These are phyloP conservation scores for Penicillium verhagenii DNA, from an alignment of 495 filamentous ascomycete genomes.

Conservation along the genomic window DNA sequence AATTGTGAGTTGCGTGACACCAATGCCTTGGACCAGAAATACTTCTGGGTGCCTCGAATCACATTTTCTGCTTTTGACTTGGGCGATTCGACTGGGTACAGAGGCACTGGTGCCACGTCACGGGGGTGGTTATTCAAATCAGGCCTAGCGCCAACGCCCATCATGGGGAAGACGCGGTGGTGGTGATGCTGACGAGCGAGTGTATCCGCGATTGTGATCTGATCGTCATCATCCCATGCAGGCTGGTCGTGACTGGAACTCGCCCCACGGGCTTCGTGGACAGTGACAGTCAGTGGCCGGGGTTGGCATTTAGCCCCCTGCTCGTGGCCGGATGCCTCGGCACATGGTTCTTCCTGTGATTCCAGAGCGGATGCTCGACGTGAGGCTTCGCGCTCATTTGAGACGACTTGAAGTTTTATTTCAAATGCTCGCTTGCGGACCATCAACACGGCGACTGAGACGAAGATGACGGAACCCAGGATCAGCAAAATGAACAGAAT, in stretches of 20 bases:
- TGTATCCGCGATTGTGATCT: slow-evolving; percentile 32
- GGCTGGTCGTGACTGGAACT: not conserved
- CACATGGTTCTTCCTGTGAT: slow-evolving; percentile 1
- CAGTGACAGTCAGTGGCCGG: not conserved
- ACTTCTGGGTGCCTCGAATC: slow-evolving; percentile 34
- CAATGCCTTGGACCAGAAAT: slow-evolving; percentile 42
- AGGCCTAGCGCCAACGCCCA: slow-evolving; percentile 52
- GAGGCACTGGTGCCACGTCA: slow-evolving; percentile 23
- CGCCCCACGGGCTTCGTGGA: not conserved
- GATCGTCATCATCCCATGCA: slow-evolving; percentile 30
- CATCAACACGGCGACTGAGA: slow-evolving; percentile 44
- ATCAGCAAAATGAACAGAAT: slow-evolving; percentile 72
- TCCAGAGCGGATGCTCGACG: slow-evolving; percentile 10
- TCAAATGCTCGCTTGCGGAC: slow-evolving; percentile 72
- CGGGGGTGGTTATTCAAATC: slow-evolving; percentile 42
- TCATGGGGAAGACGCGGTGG: slow-evolving; percentile 49
- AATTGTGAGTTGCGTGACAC: slow-evolving; percentile 74
- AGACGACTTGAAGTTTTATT: slow-evolving; percentile 58
- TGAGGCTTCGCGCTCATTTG: slow-evolving; percentile 39
- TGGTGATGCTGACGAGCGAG: slow-evolving; percentile 25
- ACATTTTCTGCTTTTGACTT: slow-evolving; percentile 24
- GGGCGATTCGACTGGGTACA: slow-evolving; percentile 11
- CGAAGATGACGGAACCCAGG: slow-evolving; percentile 59
- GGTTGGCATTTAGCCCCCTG: not conserved
- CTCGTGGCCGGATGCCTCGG: slow-evolving; percentile 1